phyloP scores from a whole-genome alignment of 345 rosid species.

The Aquilaria sinensis region DNA sequence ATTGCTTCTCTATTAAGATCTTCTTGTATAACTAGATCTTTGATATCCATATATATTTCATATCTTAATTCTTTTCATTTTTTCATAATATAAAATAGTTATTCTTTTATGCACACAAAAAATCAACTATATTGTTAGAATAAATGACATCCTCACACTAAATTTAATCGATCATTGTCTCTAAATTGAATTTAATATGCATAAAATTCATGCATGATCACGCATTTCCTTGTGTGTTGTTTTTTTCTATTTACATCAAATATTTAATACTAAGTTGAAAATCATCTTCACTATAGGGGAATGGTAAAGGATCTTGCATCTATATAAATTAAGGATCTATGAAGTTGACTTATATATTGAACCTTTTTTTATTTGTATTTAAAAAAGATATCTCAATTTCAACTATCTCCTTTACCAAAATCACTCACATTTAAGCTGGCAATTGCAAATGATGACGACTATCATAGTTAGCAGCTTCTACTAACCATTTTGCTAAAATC shows the following conservation, averaged over 20 bases:
- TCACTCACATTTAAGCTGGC: background rate
- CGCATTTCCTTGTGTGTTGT: no score
- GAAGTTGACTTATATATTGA: no score
- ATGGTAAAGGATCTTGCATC: background rate
- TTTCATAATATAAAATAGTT: background rate
- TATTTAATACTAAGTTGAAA: no score
- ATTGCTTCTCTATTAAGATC: background rate
- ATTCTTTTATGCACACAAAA: background rate
- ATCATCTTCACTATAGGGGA: background rate
- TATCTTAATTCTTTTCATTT: background rate
- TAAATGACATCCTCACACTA: no score
- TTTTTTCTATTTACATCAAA: no score
- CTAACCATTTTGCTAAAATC: background rate
- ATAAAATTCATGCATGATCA: no score
- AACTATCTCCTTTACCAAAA: no score
- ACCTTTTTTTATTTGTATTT: background rate
- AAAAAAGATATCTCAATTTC: background rate
- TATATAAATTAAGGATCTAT: background rate
- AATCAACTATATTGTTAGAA: no score
- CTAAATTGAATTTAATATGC: background rate
- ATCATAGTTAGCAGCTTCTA: no score
- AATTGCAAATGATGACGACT: background rate
- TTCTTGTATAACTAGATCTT: background rate
- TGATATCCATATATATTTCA: background rate
- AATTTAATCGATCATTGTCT: no score